phyloP scores from a whole-genome alignment of 2,329 filamentous ascomycete genomes.

The Apiospora kogelbergensis region DNA sequence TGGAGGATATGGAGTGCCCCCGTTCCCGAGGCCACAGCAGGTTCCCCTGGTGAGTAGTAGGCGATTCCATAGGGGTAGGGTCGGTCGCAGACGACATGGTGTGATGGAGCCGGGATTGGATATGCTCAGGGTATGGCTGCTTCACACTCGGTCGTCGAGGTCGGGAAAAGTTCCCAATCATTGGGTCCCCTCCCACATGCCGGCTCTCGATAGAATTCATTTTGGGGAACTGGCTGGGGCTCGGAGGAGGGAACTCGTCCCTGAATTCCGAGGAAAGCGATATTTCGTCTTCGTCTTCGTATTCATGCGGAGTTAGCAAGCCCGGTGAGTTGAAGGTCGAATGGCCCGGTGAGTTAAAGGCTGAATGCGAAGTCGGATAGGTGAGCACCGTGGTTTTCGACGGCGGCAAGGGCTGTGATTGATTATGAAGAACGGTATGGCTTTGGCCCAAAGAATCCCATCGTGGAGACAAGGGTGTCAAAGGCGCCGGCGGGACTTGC shows the following conservation, averaged over 20 bases:
- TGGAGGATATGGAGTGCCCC: constrained; percentile 49
- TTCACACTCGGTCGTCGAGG: constrained; percentile 55
- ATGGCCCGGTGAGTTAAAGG: constrained; percentile 15
- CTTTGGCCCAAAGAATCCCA: constrained; percentile 45
- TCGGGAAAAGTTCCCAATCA: constrained; percentile 59
- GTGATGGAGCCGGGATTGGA: constrained; percentile 30
- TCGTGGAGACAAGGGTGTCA: constrained; percentile 36
- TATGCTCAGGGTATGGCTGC: constrained; percentile 38
- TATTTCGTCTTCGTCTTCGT: background rate
- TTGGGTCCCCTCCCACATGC: constrained; percentile 30
- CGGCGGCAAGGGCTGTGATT: constrained; percentile 21
- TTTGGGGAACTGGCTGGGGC: constrained; percentile 21
- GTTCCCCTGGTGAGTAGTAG: constrained; percentile 17
- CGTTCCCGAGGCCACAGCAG: constrained; percentile 45
- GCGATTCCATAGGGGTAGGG: constrained; percentile 20
- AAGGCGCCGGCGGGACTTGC: constrained; percentile 35
- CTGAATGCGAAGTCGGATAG: constrained; percentile 13
- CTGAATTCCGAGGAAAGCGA: constrained; percentile 19
- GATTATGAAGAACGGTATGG: constrained; percentile 25
- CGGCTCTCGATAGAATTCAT: constrained; percentile 32
- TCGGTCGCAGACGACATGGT: constrained; percentile 23
- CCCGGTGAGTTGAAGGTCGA: constrained; percentile 16
- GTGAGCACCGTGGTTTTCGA: constrained; percentile 20
- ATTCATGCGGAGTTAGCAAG: constrained; percentile 15
- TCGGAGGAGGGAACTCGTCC: constrained; percentile 24